These are phyloP conservation scores for Podaxis sp. DNA, from an alignment of 768 basidiomycete species.

Conservation along the genomic window DNA sequence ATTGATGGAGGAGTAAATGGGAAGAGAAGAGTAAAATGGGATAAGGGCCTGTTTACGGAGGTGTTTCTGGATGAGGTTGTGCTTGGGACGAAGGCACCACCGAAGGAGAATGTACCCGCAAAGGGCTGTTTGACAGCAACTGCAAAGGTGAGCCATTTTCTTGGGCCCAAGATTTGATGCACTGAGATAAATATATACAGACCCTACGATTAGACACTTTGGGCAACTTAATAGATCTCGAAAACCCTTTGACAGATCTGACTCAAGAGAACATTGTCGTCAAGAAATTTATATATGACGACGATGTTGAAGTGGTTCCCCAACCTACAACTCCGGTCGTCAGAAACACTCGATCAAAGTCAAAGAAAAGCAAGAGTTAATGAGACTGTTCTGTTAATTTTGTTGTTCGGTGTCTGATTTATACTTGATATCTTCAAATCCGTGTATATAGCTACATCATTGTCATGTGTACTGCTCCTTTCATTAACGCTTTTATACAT, in stretches of 20 bases:
- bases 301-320: constrained; percentile 48
- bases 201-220: constrained; percentile 63
- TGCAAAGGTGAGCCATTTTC: constrained; percentile 53
- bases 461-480: background rate
- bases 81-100: constrained; percentile 43
- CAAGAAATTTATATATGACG: constrained; percentile 81
- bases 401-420: constrained; percentile 15
- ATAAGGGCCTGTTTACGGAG: constrained; percentile 61
- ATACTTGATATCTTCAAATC: constrained; percentile 17
- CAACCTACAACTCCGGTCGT: constrained; percentile 28
- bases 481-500: background rate
- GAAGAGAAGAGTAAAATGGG: constrained; percentile 75
- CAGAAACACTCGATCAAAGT: constrained; percentile 59
- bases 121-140: constrained; percentile 71
- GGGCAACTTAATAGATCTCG: constrained; percentile 66
- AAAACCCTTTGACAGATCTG: constrained; percentile 56
- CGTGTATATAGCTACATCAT: constrained; percentile 3
- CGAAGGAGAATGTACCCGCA: constrained; percentile 36
- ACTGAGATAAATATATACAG: constrained; percentile 33
- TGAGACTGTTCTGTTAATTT: background rate
- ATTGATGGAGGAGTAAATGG: constrained; percentile 33
- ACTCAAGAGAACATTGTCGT: constrained; percentile 66
- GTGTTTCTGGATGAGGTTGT: constrained; percentile 65
- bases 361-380: constrained; percentile 47
- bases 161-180: background rate